These are phyloP conservation scores for Plasmodium relictum DNA, from an alignment of 169 alveolate species.

Conservation along the genomic window DNA sequence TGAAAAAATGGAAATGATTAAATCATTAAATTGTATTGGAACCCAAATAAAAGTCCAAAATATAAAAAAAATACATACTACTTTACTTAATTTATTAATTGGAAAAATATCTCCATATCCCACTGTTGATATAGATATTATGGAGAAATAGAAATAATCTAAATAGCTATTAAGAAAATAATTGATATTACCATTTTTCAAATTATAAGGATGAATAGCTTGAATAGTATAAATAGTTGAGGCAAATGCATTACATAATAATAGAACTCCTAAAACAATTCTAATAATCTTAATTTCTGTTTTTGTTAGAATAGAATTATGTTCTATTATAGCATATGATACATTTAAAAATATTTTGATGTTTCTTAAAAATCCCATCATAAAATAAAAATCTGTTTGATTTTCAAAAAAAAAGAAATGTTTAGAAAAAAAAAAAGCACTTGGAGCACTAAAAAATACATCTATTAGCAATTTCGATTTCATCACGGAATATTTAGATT, in stretches of 20 bases:
- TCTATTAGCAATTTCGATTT: constrained; percentile 68
- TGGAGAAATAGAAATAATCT: constrained; percentile 83
- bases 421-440: constrained; percentile 54
- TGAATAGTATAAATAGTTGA: constrained; percentile 70
- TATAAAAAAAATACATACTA: constrained; percentile 81
- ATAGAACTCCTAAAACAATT: constrained; percentile 61
- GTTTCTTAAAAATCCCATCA: constrained; percentile 62
- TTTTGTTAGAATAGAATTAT: constrained; percentile 42
- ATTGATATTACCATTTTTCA: constrained; percentile 19
- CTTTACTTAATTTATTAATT: constrained; percentile 79
- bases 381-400: constrained; percentile 53
- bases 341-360: constrained; percentile 68
- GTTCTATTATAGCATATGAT: constrained; percentile 62
- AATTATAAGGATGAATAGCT: constrained; percentile 65
- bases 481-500: constrained; percentile 50
- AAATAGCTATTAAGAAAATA: constrained; percentile 59
- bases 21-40: constrained; percentile 83
- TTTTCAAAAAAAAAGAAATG: constrained; percentile 50
- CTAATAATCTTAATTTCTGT: constrained; percentile 72
- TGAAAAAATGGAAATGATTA: constrained; percentile 80
- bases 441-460: constrained; percentile 71
- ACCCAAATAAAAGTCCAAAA: constrained; percentile 85
- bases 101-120: constrained; percentile 88
- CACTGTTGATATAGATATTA: constrained; percentile 87
- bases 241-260: constrained; percentile 74